These are phyloP conservation scores for Warburgia ugandensis DNA, from an alignment of 164 flowering plant species.

Conservation along the genomic window DNA sequence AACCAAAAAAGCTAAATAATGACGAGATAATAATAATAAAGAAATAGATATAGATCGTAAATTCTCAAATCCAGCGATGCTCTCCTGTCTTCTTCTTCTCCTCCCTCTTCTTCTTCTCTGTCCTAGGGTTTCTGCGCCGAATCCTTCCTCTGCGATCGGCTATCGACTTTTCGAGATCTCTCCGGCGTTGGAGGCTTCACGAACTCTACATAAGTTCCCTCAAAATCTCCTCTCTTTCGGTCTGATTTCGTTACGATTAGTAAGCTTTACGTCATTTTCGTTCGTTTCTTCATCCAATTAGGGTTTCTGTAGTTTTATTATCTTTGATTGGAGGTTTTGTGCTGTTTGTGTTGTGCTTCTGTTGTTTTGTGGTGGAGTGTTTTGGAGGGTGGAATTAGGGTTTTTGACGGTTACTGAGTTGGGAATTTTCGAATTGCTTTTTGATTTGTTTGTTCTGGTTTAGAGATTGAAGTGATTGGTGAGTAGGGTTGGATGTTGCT, in stretches of 20 bases:
- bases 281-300: not conserved
- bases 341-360: no score
- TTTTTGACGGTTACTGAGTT: no score
- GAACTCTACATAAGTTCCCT: not conserved
- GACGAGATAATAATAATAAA: not conserved
- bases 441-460: not conserved
- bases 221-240: not conserved
- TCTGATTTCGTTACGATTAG: not conserved
- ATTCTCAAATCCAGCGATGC: slow-evolving; percentile 5
- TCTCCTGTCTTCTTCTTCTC: not conserved
- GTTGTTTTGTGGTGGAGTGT: no score
- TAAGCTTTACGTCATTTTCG: not conserved
- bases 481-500: no score
- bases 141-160: not conserved
- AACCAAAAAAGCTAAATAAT: no score
- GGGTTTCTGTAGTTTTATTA: not conserved
- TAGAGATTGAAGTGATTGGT: not conserved
- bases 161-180: slow-evolving; percentile 1
- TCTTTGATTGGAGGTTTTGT: no score
- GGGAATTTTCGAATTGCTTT: no score
- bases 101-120: not conserved
- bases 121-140: slow-evolving; percentile 8
- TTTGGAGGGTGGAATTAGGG: no score
- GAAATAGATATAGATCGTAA: not conserved
- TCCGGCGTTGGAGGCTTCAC: not conserved